phyloP scores from a whole-genome alignment of 495 filamentous ascomycete genomes.

The Neurospora sp. region DNA sequence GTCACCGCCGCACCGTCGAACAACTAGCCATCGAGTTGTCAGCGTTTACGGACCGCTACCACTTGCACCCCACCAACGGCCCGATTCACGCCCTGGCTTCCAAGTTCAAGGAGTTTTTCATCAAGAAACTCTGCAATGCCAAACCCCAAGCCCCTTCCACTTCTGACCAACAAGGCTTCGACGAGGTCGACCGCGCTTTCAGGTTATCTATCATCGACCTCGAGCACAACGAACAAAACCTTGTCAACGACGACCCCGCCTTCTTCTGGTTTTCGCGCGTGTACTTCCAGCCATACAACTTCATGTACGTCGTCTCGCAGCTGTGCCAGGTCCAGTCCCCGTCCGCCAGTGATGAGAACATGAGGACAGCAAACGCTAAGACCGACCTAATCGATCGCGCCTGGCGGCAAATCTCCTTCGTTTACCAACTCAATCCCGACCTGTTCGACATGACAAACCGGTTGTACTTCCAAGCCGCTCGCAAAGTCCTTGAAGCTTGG shows the following conservation, averaged over 20 bases:
- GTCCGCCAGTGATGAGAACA: background rate
- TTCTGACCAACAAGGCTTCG: conserved; percentile 8
- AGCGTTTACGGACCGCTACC: conserved; percentile 36
- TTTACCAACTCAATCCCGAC: conserved; percentile 36
- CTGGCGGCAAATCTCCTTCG: conserved; percentile 32
- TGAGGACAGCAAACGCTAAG: conserved; percentile 9
- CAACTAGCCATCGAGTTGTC: conserved; percentile 32
- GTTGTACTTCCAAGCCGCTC: conserved; percentile 28
- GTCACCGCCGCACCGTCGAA: conserved; percentile 40
- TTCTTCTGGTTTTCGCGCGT: conserved; percentile 41
- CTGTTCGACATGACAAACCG: conserved; percentile 34
- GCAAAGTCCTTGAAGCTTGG: conserved; percentile 38
- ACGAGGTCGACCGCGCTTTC: conserved; percentile 33
- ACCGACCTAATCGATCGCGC: conserved; percentile 42
- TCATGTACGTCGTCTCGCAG: conserved; percentile 43
- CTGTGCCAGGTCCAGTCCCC: conserved; percentile 22
- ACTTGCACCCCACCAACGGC: conserved; percentile 49
- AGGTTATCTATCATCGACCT: conserved; percentile 30
- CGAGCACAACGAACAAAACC: conserved; percentile 32
- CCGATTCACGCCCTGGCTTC: conserved; percentile 49
- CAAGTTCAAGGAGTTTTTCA: conserved; percentile 33
- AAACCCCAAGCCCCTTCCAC: conserved; percentile 27
- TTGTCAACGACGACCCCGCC: conserved; percentile 23
- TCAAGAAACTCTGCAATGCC: conserved; percentile 32
- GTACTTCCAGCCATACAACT: conserved; percentile 43